Base-by-base conservation (phyloP, 495 filamentous ascomycete genomes). In the Aspergillus conjunctus region DNA sequence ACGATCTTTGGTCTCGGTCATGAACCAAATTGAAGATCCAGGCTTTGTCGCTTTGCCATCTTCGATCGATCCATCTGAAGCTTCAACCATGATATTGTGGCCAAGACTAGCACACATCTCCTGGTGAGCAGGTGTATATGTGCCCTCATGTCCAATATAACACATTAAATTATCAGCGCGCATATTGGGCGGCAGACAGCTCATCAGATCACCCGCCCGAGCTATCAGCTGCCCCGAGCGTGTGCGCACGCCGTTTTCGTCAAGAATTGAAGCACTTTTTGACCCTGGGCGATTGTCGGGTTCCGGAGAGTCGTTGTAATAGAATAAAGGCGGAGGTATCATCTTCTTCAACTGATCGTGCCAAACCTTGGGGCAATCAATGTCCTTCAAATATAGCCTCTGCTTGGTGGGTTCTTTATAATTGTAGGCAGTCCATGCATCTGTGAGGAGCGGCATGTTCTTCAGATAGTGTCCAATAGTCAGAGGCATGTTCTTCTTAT, bases 51-150 rank as follows among this genome's bases (percentile, higher is more conserved):
- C 74, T 58, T 91, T 84, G 8, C 83, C 83, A 45, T 88, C 77
- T 45, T 86, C 84, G 20, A 73, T 70, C 4, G 78, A 68, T 1
- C 76, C 74, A 43, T 73, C 77, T 8, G 92, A 96, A 1, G 91
- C 86, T 60, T 96, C 89, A 3, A 98, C 91, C 94, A 98, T 98
- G 54, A 98, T 88, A 68, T 98, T 98, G 53, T 98, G 94, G 0
- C 94, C 93, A 37, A 98, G 79, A 59, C 88, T 94, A 15, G 90
- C 94, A 74, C 93, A 98, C 94, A 98, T 98, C 69, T 98, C 94
- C 68, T 91, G 87, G 71, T 98, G 94, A 15, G 92, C 89, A 54
- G 94, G 93, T 0, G 94, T 98, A 68, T 95, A 98, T 2, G 94
- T 98, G 0, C 94, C 94, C 75, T 98, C 94, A 66, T 97, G 94